Percentiles rank a stretch among this genome's conserved stretches.
These are phyloP conservation scores for Cytospora piceae DNA, from an alignment of 2,329 filamentous ascomycete genomes.

Conservation along the genomic window DNA sequence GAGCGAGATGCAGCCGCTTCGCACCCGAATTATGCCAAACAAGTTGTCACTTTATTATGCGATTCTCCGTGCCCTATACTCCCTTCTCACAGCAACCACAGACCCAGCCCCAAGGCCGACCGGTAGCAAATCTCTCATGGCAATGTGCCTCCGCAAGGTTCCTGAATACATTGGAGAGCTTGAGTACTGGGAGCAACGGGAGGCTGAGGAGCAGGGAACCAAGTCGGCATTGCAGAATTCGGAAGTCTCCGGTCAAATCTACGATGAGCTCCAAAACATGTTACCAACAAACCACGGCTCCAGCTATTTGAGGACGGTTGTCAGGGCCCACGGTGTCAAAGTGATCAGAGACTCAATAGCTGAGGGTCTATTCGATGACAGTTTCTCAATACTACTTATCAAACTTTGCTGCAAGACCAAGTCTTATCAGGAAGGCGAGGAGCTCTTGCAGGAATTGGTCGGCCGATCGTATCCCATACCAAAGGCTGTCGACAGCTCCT, in stretches of 20 bases:
- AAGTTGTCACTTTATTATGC: slow-evolving; percentile 48
- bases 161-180: slow-evolving; percentile 52
- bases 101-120: slow-evolving; percentile 5
- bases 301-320: slow-evolving; percentile 49
- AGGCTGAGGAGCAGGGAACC: slow-evolving; percentile 44
- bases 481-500: slow-evolving; percentile 38
- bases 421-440: slow-evolving; percentile 46
- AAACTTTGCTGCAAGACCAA: slow-evolving; percentile 45
- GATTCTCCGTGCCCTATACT: slow-evolving; percentile 49
- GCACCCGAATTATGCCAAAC: slow-evolving; percentile 36
- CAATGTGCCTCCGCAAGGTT: slow-evolving; percentile 53
- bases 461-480: slow-evolving; percentile 43
- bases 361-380: slow-evolving; percentile 46
- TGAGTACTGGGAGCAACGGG: slow-evolving; percentile 46
- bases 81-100: slow-evolving; percentile 48
- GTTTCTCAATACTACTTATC: slow-evolving; percentile 47
- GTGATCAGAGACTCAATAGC: slow-evolving; percentile 47
- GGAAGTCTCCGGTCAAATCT: slow-evolving; percentile 49
- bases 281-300: slow-evolving; percentile 48
- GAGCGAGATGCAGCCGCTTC: slow-evolving; percentile 42
- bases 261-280: slow-evolving; percentile 52
- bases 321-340: slow-evolving; percentile 51
- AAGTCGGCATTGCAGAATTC: slow-evolving; percentile 41
- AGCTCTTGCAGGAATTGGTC: slow-evolving; percentile 44
- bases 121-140: slow-evolving; percentile 46